Conservation (phyloP, 1,284 basidiomycete genomes). For the Neotropicomus parvogracilis region DNA sequence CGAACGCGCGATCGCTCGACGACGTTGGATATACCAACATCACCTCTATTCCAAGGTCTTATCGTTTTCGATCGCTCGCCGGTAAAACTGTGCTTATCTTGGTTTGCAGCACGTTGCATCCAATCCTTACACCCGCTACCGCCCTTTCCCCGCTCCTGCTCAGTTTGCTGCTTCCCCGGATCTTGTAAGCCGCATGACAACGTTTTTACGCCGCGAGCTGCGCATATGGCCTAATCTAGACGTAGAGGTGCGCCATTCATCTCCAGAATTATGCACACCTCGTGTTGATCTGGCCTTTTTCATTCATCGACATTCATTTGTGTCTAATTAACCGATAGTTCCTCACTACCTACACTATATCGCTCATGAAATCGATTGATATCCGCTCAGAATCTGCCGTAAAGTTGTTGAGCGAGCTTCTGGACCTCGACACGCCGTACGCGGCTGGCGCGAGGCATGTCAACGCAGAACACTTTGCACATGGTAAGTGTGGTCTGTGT, state of each 20-base stretch:
- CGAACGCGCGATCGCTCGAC: slow-evolving; percentile 56
- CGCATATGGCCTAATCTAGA: slow-evolving; percentile 80
- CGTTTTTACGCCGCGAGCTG: slow-evolving; percentile 80
- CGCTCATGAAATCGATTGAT: slow-evolving; percentile 83
- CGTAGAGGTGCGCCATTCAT: slow-evolving; percentile 59
- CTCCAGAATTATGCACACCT: slow-evolving; percentile 2
- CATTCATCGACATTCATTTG: background rate
- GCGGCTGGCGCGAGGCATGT: slow-evolving; percentile 51
- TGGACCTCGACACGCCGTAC: slow-evolving; percentile 68
- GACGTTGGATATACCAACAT: slow-evolving; percentile 69
- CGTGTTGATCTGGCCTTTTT: slow-evolving; percentile 8
- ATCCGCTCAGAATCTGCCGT: slow-evolving; percentile 83
- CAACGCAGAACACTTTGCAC: slow-evolving; percentile 86
- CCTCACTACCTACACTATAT: slow-evolving; percentile 75
- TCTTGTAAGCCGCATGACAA: slow-evolving; percentile 67
- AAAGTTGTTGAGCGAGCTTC: slow-evolving; percentile 76
- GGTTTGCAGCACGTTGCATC: slow-evolving; percentile 76
- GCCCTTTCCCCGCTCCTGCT: slow-evolving; percentile 74
- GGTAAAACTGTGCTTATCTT: slow-evolving; percentile 1
- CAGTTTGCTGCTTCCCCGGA: slow-evolving; percentile 75
- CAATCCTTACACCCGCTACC: slow-evolving; percentile 77
- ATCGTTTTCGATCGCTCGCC: background rate
- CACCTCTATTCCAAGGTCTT: slow-evolving; percentile 75
- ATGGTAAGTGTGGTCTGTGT: slow-evolving; percentile 51
- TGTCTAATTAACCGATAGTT: slow-evolving; percentile 41